These are phyloP conservation scores for Pseudocercospora macadamiae DNA, from an alignment of 2,329 filamentous ascomycete species.

Conservation along the genomic window DNA sequence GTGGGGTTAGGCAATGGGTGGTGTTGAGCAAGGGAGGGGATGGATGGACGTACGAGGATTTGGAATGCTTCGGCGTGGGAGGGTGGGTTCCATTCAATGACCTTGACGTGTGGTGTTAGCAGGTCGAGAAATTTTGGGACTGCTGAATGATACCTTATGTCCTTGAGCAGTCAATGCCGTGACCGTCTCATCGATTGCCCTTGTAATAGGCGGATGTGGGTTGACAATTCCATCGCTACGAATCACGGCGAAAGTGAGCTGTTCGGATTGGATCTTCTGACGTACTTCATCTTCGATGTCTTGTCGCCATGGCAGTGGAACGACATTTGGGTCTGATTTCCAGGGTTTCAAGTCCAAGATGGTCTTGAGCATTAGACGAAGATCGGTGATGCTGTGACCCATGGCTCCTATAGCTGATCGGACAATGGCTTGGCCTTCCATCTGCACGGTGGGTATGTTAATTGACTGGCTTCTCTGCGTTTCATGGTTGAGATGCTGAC, in stretches of 20 bases:
- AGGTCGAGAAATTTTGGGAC: background rate
- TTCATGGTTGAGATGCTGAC: background rate
- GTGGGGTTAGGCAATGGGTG: too few species aligned
- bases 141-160: background rate
- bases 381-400: background rate
- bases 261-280: background rate
- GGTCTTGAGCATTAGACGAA: background rate
- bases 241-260: background rate
- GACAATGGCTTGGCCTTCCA: background rate
- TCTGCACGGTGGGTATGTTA: background rate
- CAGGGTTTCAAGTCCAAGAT: background rate
- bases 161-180: background rate
- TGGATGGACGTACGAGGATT: too few species aligned
- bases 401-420: background rate
- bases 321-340: background rate
- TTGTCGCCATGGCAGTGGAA: conserved; percentile 1
- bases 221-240: background rate
- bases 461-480: too few species aligned
- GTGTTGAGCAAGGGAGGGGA: too few species aligned
- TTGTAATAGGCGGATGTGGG: background rate
- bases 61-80: background rate
- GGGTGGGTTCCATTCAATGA: background rate
- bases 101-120: background rate
- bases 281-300: background rate
- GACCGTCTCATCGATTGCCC: background rate